Conservation (phyloP, 1,139 yeast species). For the Candida sp. region DNA sequence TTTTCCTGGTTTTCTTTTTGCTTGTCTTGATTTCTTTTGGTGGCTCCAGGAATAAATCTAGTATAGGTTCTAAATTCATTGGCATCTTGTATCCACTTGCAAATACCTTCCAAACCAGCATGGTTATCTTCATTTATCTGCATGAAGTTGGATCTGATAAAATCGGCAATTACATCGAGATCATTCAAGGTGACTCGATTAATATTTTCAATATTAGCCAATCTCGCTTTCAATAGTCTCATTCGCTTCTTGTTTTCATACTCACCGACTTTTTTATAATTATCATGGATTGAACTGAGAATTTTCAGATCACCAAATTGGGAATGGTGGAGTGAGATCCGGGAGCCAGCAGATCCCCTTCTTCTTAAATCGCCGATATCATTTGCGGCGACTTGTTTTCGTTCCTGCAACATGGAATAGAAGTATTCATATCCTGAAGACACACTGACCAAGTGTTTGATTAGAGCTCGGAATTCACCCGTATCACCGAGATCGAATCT, state of each 20-base stretch:
- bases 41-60: constrained; percentile 12
- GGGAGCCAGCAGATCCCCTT: constrained; percentile 12
- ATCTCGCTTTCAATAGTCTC: constrained; percentile 17
- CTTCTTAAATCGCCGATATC: constrained; percentile 12
- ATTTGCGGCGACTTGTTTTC: constrained; percentile 17
- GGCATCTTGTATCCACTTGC: constrained; percentile 27
- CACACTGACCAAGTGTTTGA: constrained; percentile 21
- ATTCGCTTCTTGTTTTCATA: constrained; percentile 23
- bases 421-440: constrained; percentile 27
- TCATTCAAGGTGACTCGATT: constrained; percentile 15
- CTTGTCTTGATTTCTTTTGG: constrained; percentile 10
- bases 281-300: constrained; percentile 24
- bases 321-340: constrained; percentile 15
- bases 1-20: constrained; percentile 16
- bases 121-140: constrained; percentile 17
- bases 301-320: constrained; percentile 16
- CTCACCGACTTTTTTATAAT: constrained; percentile 29
- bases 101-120: constrained; percentile 14
- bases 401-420: constrained; percentile 27
- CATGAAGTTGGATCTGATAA: constrained; percentile 15
- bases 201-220: constrained; percentile 14
- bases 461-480: constrained; percentile 21
- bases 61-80: constrained; percentile 25
- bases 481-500: constrained; percentile 28
- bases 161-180: constrained; percentile 22